phyloP scores from a whole-genome alignment of 768 basidiomycete genomes.

The Chalciporus piperatus region DNA sequence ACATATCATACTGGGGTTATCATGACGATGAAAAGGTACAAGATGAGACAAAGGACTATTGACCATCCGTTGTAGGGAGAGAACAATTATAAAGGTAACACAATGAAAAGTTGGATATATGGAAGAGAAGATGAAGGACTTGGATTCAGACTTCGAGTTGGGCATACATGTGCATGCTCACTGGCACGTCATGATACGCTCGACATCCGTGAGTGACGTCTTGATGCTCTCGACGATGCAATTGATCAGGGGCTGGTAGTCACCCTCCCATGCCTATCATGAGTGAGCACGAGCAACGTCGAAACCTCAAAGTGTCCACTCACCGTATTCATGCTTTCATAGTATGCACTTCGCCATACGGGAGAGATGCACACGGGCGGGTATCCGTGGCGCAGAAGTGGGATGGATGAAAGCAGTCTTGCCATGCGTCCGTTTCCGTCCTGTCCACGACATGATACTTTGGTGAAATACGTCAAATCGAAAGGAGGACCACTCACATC shows the following conservation, averaged over 20 bases:
- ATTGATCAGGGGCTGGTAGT: slow-evolving; percentile 32
- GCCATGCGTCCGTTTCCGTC: slow-evolving; percentile 37
- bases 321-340: slow-evolving; percentile 34
- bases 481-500: slow-evolving; percentile 21
- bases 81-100: too few species aligned
- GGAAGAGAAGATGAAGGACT: too few species aligned
- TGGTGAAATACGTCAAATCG: background rate
- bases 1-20: too few species aligned
- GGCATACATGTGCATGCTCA: background rate
- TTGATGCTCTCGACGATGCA: slow-evolving; percentile 30
- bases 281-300: background rate
- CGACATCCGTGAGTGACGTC: slow-evolving; percentile 24
- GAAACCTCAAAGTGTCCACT: background rate
- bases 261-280: slow-evolving; percentile 33
- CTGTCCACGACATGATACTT: slow-evolving; percentile 9
- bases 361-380: slow-evolving; percentile 31
- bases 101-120: too few species aligned
- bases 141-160: too few species aligned
- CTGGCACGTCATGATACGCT: slow-evolving; percentile 27
- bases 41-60: background rate
- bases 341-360: slow-evolving; percentile 22
- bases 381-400: slow-evolving; percentile 31
- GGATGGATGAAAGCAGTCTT: slow-evolving; percentile 33
- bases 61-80: background rate
- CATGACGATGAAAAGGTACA: too few species aligned